phyloP scores from a whole-genome alignment of 495 filamentous ascomycete genomes.

The Trichoderma erinaceum region DNA sequence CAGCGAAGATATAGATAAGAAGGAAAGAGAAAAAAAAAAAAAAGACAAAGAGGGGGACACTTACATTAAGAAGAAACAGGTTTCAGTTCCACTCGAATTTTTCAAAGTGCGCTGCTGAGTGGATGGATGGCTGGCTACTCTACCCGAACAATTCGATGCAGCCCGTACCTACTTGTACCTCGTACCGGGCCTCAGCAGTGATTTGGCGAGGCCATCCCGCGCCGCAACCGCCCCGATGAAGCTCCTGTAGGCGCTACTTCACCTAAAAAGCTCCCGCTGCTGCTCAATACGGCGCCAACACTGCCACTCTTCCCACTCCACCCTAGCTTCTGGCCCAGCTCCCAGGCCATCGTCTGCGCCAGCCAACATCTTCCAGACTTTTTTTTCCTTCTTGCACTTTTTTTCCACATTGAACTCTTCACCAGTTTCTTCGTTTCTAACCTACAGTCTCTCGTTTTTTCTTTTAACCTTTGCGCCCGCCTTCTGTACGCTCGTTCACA shows the following conservation, averaged over 20 bases:
- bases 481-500: background rate
- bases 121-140: no score
- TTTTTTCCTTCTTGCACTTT: conserved; percentile 6
- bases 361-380: background rate
- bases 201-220: background rate
- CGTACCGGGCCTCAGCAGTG: no score
- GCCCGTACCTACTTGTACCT: no score
- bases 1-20: no score
- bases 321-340: conserved; percentile 9
- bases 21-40: no score
- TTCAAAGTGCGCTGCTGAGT: no score
- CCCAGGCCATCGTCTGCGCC: conserved; percentile 10
- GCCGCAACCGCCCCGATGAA: no score
- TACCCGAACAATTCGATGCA: no score
- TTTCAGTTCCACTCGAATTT: no score
- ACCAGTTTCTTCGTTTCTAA: background rate
- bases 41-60: no score
- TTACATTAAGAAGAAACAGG: no score
- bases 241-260: background rate
- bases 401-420: background rate
- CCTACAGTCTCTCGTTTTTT: conserved; percentile 8
- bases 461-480: background rate
- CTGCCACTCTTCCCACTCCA: conserved; percentile 13
- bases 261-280: background rate
- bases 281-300: background rate